Conservation (phyloP, 768 basidiomycete species). For the Leccinum subgranulosum region DNA sequence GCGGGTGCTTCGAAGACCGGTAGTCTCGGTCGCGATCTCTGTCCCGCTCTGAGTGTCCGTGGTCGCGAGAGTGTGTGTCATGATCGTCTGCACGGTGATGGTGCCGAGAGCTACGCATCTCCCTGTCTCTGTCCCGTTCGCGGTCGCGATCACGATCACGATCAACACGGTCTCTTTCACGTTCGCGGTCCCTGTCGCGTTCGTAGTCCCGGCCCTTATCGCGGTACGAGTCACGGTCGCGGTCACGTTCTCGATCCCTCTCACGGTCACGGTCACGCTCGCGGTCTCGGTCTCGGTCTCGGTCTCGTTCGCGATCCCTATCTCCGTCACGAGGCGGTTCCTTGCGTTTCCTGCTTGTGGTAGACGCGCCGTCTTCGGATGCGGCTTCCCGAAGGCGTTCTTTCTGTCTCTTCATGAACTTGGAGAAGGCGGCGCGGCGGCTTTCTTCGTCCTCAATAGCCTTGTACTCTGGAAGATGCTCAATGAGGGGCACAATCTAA, state of each 20-base stretch:
- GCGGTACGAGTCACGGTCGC: conserved; percentile 27
- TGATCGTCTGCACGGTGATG: conserved; percentile 36
- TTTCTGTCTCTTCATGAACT: conserved; percentile 90
- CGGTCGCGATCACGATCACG: conserved; percentile 42
- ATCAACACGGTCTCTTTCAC: conserved; percentile 39
- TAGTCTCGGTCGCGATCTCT: conserved; percentile 41
- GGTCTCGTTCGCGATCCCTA: conserved; percentile 44
- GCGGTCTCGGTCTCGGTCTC: conserved; percentile 29
- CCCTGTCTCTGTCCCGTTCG: conserved; percentile 42
- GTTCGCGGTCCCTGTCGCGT: conserved; percentile 39
- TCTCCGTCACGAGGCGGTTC: conserved; percentile 59
- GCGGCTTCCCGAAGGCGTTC: conserved; percentile 74
- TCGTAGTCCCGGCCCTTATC: conserved; percentile 36
- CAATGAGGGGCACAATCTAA: conserved; percentile 71
- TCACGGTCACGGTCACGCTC: conserved; percentile 30
- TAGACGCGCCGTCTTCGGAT: conserved; percentile 80
- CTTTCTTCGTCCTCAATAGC: conserved; percentile 88
- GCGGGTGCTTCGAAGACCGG: conserved; percentile 44
- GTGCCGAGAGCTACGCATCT: conserved; percentile 33
- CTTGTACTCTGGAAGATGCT: conserved; percentile 82
- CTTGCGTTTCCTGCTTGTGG: conserved; percentile 77
- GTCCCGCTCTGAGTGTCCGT: conserved; percentile 33
- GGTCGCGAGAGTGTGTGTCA: conserved; percentile 32
- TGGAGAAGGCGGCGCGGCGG: conserved; percentile 76
- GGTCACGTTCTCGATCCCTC: conserved; percentile 18